Evolutionary conservation across 2,329 filamentous ascomycete genomes (phyloP), one percentile per base, ranked within the genome.

Genomic region (Exophiala sideris): DNA sequence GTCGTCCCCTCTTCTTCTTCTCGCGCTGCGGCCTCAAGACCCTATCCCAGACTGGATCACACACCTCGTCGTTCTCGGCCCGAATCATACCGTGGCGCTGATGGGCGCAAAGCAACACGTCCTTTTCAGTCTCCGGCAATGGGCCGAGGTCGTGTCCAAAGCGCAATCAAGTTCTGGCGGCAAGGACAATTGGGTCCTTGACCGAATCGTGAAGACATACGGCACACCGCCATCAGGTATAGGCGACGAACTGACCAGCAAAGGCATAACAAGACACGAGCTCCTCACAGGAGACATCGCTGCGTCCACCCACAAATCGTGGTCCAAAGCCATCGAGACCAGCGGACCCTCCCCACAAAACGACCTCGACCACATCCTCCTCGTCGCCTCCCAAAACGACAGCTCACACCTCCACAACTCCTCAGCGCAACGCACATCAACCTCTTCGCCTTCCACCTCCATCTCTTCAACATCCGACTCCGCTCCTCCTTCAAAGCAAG

Each of bases 41-140:
- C 81, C 83, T 0, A 76, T 97, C 35, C 94, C 94, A 0, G 82
- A 87, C 1, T 99, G 94, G 94, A 86, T 96, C 53, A 96, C 88
- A 1, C 88, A 96, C 71, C 60, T 96, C 16, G 74, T 91, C 0
- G 85, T 89, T 62, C 73, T 96, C 9, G 81, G 85, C 38, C 80
- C 83, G 3, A 79, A 86, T 61, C 83, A 86, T 52, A 79, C 84
- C 59, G 72, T 95, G 11, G 78, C 80, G 1, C 76, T 79, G 1
- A 82, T 87, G 68, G 91, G 89, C 0, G 69, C 77, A 1, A 89
- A 86, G 62, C 73, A 81, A 0, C 72, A 78, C 0, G 84, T 95
- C 0, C 68, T 89, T 4, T 59, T 49, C 32, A 46, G 36, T 34
- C 24, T 64, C 16, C 50, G 52, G 2, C 42, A 44, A 24, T 65